Base-by-base conservation (phyloP, 1,139 yeast genomes). In the Pichia sp. region DNA sequence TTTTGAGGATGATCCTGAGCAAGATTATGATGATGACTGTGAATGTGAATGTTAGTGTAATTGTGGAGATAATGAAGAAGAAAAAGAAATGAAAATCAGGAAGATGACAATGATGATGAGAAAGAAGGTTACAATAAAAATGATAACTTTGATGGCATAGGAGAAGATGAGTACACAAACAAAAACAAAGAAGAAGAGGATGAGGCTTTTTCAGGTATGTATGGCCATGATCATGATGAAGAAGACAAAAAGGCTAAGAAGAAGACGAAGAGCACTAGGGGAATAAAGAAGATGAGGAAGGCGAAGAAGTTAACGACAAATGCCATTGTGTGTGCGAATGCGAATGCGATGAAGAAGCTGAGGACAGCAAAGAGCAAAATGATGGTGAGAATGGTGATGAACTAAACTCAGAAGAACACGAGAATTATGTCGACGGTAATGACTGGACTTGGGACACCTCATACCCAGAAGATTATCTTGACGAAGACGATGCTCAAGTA, bases 91-190 rank as follows among this genome's bases (percentile, higher is more conserved):
- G 44, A 43, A 2, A 2, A 29, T 7, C 45, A 44, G 8, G 50
- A 40, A 32, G 54, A 54, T 19, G 49, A 38, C 42, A 45, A 46
- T 8, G 49, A 49, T 31, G 54, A 38, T 16, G 54, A 45, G 16
- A 47, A 38, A 11, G 56, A 54, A 8, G 32, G 29, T 10, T 40
- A 40, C 13, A 11, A 36, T n/a, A 45, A 38, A 15, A 47, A 38
- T 1, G 45, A 36, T 5, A 53, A 54, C 5, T 47, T 46, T 23
- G 48, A 48, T 42, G 32, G 13, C 15, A 5, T 34, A 8, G 40
- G 32, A 8, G 44, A 45, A 2, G 31, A 36, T 34, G 43, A 32
- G 7, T 41, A 51, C 16, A 41, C n/a, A 1, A 50, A 43, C 4
- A 23, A 31, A 5, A 53, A 51, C 2, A 30, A 51, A 11, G 47